A percentile compares a stretch with the other conserved stretches of the same genome.
Conservation (phyloP, 23 red algal genomes). For the Gracilaria vermiculophylla region DNA sequence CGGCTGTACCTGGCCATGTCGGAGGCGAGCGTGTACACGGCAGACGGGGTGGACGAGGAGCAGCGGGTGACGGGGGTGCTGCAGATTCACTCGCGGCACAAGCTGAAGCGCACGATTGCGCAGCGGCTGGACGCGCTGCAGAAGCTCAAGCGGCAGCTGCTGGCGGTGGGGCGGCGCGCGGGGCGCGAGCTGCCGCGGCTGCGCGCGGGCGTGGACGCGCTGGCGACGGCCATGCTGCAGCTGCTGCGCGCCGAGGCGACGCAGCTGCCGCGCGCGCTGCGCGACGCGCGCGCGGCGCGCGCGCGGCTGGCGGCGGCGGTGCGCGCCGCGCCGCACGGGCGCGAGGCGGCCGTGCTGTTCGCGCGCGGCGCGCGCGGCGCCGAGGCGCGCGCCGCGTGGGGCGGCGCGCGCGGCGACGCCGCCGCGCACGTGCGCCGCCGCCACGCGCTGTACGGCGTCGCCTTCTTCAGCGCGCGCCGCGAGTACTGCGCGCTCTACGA, state of each 20-base stretch:
- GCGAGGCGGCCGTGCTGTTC: not conserved
- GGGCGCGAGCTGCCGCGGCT: not conserved
- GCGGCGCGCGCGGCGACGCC: not conserved
- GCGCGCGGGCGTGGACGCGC: constrained; percentile 14
- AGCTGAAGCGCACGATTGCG: not conserved
- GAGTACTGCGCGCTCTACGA: constrained; percentile 7
- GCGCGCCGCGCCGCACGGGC: not conserved
- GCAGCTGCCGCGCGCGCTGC: not conserved
- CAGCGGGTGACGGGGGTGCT: not conserved
- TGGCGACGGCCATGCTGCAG: not conserved
- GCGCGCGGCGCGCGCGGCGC: not conserved
- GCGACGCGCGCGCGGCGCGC: not conserved
- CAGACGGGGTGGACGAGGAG: not conserved
- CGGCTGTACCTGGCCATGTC: constrained; percentile 4
- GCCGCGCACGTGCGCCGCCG: not conserved
- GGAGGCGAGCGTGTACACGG: not conserved
- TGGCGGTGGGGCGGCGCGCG: not conserved
- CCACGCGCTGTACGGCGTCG: not conserved
- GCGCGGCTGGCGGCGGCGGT: not conserved
- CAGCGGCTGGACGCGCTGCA: constrained; percentile 4
- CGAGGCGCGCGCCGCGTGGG: not conserved
- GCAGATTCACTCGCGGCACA: not conserved
- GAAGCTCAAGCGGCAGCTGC: constrained; percentile 16
- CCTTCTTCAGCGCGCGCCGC: not conserved
- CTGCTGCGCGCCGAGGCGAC: constrained; percentile 14